These are phyloP conservation scores for Cladosporium sp. DNA, from an alignment of 2,329 filamentous ascomycete genomes.

Conservation along the genomic window DNA sequence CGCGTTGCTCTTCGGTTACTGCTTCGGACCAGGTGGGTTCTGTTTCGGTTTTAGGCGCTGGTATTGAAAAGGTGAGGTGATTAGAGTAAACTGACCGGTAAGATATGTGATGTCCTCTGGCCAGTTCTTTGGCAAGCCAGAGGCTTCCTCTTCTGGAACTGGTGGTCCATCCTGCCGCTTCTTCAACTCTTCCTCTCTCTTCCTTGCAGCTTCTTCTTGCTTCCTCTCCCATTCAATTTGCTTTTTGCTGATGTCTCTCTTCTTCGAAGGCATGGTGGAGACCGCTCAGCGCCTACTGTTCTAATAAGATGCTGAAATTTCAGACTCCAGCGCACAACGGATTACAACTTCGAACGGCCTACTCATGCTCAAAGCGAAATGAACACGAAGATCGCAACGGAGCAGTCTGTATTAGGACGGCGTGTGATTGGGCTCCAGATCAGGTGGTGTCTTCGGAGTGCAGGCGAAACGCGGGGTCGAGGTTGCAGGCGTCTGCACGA, in stretches of 20 bases:
- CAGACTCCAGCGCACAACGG: neutral
- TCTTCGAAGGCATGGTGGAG: slow-evolving; percentile 5
- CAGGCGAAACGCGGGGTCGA: too few relatives aligned
- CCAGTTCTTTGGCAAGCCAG: slow-evolving; percentile 4
- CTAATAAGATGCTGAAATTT: slow-evolving; percentile 2
- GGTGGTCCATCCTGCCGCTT: neutral
- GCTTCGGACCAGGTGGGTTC: slow-evolving; percentile 27
- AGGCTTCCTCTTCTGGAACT: neutral
- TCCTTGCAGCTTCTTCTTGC: slow-evolving; percentile 7
- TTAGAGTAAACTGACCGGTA: slow-evolving; percentile 51
- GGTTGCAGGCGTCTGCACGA: too few relatives aligned
- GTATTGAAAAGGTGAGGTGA: slow-evolving; percentile 23
- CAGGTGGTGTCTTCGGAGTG: too few relatives aligned
- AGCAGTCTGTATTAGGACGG: too few relatives aligned
- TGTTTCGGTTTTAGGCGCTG: slow-evolving; percentile 18
- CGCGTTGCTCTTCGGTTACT: slow-evolving; percentile 20
- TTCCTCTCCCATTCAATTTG: slow-evolving; percentile 9
- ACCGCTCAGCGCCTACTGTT: neutral
- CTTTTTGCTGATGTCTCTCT: slow-evolving; percentile 13
- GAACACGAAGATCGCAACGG: neutral
- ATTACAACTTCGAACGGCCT: neutral
- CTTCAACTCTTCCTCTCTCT: neutral
- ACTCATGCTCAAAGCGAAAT: slow-evolving; percentile 1
- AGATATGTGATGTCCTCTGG: slow-evolving; percentile 21
- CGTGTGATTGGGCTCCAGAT: too few relatives aligned